Evolutionary conservation across 495 filamentous ascomycete species (phyloP).

Genomic region (Tetracladium marchalianum): DNA sequence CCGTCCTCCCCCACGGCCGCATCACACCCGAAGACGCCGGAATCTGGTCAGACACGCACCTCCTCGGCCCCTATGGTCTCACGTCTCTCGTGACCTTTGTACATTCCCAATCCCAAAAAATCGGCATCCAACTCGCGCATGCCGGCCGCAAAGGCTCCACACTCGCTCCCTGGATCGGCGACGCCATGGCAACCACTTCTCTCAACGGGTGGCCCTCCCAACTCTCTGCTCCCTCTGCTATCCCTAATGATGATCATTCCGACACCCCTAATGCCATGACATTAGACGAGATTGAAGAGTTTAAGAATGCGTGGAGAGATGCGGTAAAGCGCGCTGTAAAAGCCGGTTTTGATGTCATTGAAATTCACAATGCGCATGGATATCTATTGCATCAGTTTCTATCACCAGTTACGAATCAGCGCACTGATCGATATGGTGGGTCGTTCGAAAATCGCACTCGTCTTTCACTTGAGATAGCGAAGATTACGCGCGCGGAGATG

Average conservation of each 20-base stretch:
- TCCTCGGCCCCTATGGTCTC: constrained; percentile 48
- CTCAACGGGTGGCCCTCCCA: constrained; percentile 50
- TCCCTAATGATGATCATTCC: constrained; percentile 40
- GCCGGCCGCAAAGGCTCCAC: constrained; percentile 67
- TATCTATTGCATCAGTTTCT: constrained; percentile 47
- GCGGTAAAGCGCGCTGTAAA: constrained; percentile 44
- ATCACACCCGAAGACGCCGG: constrained; percentile 67
- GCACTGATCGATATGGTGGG: constrained; percentile 59
- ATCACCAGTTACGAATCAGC: constrained; percentile 44
- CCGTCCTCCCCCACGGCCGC: constrained; percentile 60
- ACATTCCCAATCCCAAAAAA: constrained; percentile 57
- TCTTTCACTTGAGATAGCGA: constrained; percentile 45
- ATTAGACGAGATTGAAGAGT: constrained; percentile 41
- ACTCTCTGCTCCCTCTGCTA: constrained; percentile 43
- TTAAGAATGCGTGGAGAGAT: constrained; percentile 46
- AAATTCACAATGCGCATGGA: constrained; percentile 39
- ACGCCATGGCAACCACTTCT: constrained; percentile 38
- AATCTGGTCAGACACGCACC: constrained; percentile 66
- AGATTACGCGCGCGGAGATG: constrained; percentile 42
- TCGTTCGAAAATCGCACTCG: constrained; percentile 53
- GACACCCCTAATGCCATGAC: constrained; percentile 41
- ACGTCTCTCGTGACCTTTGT: constrained; percentile 56
- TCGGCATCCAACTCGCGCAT: constrained; percentile 68
- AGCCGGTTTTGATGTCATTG: constrained; percentile 45
- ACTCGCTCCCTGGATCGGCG: constrained; percentile 55